A percentile compares a stretch with the other conserved stretches of the same genome.
Evolutionary conservation across 371 early-diverging fungal genomes (phyloP).

Genomic region (Synchytrium microbalum): DNA sequence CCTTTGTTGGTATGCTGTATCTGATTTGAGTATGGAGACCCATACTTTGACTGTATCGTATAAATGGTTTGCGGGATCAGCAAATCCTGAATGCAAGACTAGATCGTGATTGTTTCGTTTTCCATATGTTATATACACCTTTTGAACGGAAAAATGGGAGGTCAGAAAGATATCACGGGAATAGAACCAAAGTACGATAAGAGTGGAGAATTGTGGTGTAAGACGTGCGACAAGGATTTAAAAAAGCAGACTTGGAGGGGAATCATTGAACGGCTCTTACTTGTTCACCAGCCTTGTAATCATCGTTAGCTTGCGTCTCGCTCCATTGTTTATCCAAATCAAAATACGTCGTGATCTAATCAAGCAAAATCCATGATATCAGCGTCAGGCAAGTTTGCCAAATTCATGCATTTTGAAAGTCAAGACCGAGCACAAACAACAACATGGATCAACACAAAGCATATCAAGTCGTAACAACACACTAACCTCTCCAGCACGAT

Average conservation of each 20-base stretch:
- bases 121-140: constrained; percentile 3
- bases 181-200: no score
- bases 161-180: no score
- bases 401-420: not conserved
- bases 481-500: constrained; percentile 3
- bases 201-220: no score
- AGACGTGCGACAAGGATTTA: no score
- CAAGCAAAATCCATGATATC: not conserved
- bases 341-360: constrained; percentile 2
- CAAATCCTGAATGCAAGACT: constrained; percentile 2
- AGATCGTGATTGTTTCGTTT: constrained; percentile 2
- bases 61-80: no score
- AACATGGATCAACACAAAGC: not conserved
- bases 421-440: not conserved
- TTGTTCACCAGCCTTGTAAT: not conserved
- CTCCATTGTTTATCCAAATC: not conserved
- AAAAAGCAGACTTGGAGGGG: no score
- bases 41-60: no score
- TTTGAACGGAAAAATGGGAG: no score
- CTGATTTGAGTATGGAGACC: no score
- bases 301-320: not conserved
- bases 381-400: not conserved
- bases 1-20: no score
- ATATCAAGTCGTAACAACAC: not conserved
- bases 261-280: no score